These are phyloP conservation scores for Schizophyllum amplum DNA, from an alignment of 1,284 basidiomycete species.

Conservation along the genomic window DNA sequence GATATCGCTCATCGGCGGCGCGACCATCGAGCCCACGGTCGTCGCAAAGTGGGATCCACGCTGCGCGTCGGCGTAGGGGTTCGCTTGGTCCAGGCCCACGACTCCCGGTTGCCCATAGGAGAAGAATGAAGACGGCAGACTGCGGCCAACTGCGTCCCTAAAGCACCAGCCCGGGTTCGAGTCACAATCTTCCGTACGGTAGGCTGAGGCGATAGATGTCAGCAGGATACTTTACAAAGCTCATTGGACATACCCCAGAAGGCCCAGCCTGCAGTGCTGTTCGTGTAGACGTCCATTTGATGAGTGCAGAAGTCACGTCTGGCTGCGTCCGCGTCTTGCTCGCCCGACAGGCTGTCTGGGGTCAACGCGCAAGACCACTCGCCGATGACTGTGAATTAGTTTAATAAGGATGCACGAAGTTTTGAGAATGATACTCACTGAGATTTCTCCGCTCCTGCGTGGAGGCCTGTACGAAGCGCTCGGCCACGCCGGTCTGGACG, in stretches of 20 bases:
- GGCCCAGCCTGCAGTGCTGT: conserved; percentile 55
- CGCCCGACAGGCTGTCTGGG: conserved; percentile 41
- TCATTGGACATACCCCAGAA: conserved; percentile 76
- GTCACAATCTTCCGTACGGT: conserved; percentile 53
- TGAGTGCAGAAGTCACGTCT: conserved; percentile 50
- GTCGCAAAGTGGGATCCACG: neutral
- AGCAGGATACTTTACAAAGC: neutral
- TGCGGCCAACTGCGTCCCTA: conserved; percentile 45
- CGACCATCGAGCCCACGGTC: neutral
- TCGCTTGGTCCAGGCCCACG: neutral
- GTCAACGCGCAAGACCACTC: conserved; percentile 72
- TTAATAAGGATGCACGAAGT: neutral
- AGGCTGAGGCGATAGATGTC: conserved; percentile 27
- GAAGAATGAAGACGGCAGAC: conserved; percentile 51
- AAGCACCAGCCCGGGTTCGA: conserved; percentile 64
- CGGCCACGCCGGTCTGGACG: conserved; percentile 33
- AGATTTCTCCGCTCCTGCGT: conserved; percentile 23
- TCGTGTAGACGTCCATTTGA: conserved; percentile 56
- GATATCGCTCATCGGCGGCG: neutral
- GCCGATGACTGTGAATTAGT: conserved; percentile 56
- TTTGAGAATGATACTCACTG: neutral
- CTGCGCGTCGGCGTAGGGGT: neutral
- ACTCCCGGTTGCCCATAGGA: conserved; percentile 30
- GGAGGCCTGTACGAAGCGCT: conserved; percentile 32
- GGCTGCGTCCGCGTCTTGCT: conserved; percentile 37